Evolutionary conservation across 306 rosid genomes (phyloP), one percentile per base, ranked within the genome.

Genomic region (Adenanthera pavonina): DNA sequence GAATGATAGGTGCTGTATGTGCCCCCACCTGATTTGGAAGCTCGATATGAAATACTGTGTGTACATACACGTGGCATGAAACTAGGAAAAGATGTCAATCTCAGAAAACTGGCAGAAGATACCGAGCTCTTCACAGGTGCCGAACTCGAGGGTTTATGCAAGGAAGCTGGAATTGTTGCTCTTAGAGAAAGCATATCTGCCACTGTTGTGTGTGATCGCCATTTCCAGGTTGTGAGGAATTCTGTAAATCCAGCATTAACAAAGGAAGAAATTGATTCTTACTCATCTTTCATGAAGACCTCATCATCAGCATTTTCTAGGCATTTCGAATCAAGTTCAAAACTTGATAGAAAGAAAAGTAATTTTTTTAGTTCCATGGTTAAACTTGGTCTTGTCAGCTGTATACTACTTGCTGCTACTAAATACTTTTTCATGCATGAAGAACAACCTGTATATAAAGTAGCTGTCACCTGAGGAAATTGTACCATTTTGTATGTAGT

Each of bases 61-160:
- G 93, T 95, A 2, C 97, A 93, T 77, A 90, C 98, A 14, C 91
- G 92, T 14, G 80, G 83, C 53, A 93, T 92, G 96, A 89, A 72
- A 74, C 56, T 86, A 7, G 90, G 83, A 36, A 69, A 67, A 2
- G 96, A 90, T 51, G 96, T 95, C 53, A 83, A 93, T 88, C 93
- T 95, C 70, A 81, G 84, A 79, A 71, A 53, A 74, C 84, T 93
- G 79, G 96, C 99, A 53, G 90, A 84, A 86, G 90, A 89, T 25
- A 90, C 98, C 0, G 96, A 95, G 69, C 91, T 81, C 62, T 93
- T 93, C 88, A 93, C 99, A 3, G 99, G 99, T 40, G 98, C 98
- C 5, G 99, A 95, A 77, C 86, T 95, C 34, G 94, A 90, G 81
- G 93, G 95, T 25, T 78, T 95, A 38, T 95, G 99, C 84, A 86